phyloP scores from a whole-genome alignment of 163 green algal species.

The Scenedesmus sp. region DNA sequence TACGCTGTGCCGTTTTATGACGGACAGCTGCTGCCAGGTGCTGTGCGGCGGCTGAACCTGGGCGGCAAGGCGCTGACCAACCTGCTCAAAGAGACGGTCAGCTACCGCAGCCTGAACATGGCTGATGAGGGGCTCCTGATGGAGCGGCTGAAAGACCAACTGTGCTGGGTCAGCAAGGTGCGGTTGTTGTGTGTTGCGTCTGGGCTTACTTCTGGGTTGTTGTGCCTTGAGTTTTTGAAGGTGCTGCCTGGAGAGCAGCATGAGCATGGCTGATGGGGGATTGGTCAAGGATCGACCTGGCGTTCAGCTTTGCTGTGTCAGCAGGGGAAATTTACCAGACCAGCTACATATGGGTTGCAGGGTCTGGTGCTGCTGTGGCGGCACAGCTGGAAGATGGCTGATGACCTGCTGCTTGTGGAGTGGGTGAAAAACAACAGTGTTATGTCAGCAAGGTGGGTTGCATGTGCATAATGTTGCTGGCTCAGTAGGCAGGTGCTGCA shows the following conservation, averaged over 20 bases:
- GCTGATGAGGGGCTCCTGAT: constrained; percentile 95
- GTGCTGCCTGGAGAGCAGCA: constrained; percentile 57
- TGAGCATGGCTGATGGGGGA: constrained; percentile 97
- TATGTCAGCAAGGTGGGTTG: neutral
- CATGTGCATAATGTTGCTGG: neutral
- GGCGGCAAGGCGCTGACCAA: constrained; percentile 99
- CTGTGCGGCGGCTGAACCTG: constrained; percentile 89
- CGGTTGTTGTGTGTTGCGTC: neutral
- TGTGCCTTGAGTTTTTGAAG: neutral
- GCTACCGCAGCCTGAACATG: constrained; percentile 95
- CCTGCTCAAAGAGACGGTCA: constrained; percentile 98
- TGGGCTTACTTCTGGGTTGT: neutral
- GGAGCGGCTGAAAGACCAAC: constrained; percentile 94
- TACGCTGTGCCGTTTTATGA: constrained; percentile 93
- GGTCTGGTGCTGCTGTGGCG: neutral
- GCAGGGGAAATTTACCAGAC: neutral
- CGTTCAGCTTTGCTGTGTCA: constrained; percentile 72
- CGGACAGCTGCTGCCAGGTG: constrained; percentile 70
- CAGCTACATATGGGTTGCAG: neutral
- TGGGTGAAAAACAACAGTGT: constrained; percentile 77
- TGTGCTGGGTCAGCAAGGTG: constrained; percentile 85
- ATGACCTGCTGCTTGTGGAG: no score
- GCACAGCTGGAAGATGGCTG: neutral
- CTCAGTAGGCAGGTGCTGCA: no score
- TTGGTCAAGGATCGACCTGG: constrained; percentile 91